Evolutionary conservation across 495 filamentous ascomycete genomes (phyloP), one percentile per base, ranked within the genome.

Genomic region (Penicillium cosmopolitanum): DNA sequence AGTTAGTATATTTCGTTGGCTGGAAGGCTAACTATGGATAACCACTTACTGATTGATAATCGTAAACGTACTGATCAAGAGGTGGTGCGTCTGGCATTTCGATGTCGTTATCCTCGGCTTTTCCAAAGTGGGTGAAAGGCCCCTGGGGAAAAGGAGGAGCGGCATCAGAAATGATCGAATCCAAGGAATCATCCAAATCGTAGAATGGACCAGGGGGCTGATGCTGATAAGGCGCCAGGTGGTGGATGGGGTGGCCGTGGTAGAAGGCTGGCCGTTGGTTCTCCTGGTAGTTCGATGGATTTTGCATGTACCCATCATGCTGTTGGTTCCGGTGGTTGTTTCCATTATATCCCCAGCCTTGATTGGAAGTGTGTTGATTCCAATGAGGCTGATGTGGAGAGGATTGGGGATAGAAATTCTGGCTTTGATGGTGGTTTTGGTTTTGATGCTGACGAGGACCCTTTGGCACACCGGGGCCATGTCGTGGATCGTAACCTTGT

Each of bases 71-170:
- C 3, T 48, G 11, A 5, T 48, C 19, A 15, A 48, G 19, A 12
- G 46, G 46, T 11, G 46, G 46, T 5, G 46, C 46, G 11, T 48
- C 46, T 23, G 46, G 23, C 46, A 48, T 48, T 19, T 48, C 46
- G 21, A 28, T 28, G 46, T 48, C 46, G 8, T 13, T 10, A 5
- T 48, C 46, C 19, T 23, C 19, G 12, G 5, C 36, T 31, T 8
- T 31, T 31, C 28, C 28, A n/a, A 38, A 38, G 36, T 38, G 15
- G 12, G 1, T 38, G 36, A 38, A 38, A n/a, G 36, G 12, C 2
- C 36, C 36, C 4, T 38, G 36, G 11, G 36, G 11, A 5, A n/a
- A 13, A 38, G 1, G 36, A 38, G 36, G 36, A 44, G 15, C 42
- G 16, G 15, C n/a, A 5, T 44, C 16, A 19, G 8, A n/a, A 16